A percentile compares a stretch with the other conserved stretches of the same genome.
Evolutionary conservation across 1,284 basidiomycete genomes (phyloP).

Genomic region (Puccinia triticina): DNA sequence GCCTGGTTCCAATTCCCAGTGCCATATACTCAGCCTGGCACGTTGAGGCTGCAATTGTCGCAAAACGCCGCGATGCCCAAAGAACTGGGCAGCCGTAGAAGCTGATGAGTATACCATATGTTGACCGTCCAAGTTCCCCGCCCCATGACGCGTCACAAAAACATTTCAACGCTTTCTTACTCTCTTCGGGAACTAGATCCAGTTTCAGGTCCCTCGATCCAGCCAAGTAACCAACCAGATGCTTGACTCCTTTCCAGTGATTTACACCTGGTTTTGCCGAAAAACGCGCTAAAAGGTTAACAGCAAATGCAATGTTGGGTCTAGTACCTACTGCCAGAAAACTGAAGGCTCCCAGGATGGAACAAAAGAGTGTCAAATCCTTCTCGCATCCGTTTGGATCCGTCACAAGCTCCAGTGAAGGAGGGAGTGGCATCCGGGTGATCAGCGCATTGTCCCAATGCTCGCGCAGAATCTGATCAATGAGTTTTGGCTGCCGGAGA

Average conservation of each 20-base stretch:
- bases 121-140: no score
- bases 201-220: neutral
- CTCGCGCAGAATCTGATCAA: neutral
- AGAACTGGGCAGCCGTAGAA: neutral
- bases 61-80: neutral
- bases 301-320: neutral
- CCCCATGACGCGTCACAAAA: neutral
- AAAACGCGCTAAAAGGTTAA: neutral
- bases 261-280: neutral
- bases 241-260: neutral
- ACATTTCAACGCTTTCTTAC: neutral
- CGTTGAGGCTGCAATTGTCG: neutral
- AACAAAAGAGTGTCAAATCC: neutral
- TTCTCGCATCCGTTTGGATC: neutral
- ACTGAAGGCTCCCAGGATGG: neutral
- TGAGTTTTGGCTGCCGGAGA: neutral
- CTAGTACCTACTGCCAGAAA: neutral
- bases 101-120: no score
- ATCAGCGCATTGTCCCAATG: neutral
- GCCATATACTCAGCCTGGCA: constrained; percentile 27
- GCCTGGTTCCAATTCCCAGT: neutral
- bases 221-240: neutral
- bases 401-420: neutral
- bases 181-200: neutral
- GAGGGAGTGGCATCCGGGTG: neutral